phyloP scores from a whole-genome alignment of 2,329 filamentous ascomycete species.

The Trichocomaceae sp. region DNA sequence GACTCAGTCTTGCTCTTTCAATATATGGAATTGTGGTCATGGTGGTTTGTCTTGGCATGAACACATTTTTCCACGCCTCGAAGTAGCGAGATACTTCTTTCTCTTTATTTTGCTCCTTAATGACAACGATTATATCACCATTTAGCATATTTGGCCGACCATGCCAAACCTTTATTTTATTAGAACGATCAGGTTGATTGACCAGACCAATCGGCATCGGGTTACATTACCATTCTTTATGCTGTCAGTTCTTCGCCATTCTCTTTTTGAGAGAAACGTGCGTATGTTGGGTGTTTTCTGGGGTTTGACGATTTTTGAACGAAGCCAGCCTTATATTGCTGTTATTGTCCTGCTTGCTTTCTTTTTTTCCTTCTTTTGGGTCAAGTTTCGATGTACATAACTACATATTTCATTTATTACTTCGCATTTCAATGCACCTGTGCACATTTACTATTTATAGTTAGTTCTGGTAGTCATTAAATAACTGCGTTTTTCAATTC shows the following conservation, averaged over 20 bases:
- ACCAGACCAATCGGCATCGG: no score
- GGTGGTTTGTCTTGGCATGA: conserved; percentile 78
- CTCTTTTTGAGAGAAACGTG: not conserved
- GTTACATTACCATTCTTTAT: no score
- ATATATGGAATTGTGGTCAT: conserved; percentile 84
- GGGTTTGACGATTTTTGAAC: not conserved
- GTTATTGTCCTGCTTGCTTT: not conserved
- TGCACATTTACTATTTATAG: not conserved
- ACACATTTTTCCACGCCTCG: conserved; percentile 67
- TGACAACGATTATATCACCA: not conserved
- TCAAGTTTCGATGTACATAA: conserved; percentile 4
- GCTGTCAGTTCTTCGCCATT: no score
- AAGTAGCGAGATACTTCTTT: conserved; percentile 41
- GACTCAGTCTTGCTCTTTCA: conserved; percentile 66
- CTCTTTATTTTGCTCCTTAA: not conserved
- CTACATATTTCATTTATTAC: not conserved
- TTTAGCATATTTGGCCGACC: not conserved
- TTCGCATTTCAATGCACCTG: not conserved
- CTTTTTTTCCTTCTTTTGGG: not conserved
- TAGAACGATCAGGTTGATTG: not conserved
- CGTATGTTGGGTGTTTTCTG: conserved; percentile 1
- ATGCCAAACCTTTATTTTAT: not conserved
- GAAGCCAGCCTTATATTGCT: not conserved
- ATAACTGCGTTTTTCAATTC: not conserved
- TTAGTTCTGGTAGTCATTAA: not conserved